Evolutionary conservation across 1,284 basidiomycete species (phyloP), one percentile per base, ranked within the genome.

Genomic region (Stereum hirsutum): DNA sequence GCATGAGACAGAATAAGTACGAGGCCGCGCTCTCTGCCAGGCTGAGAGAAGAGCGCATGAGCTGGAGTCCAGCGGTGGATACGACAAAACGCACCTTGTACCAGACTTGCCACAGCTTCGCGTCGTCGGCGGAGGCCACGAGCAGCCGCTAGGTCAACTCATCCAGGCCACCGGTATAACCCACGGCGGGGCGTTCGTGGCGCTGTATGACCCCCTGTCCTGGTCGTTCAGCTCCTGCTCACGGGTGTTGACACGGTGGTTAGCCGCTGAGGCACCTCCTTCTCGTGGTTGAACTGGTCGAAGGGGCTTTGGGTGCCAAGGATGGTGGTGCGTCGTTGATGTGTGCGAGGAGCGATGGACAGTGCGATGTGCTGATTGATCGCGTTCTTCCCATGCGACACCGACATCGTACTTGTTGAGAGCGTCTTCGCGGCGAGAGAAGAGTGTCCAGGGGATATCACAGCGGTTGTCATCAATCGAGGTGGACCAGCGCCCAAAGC

Each of bases 111-210:
- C 93, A 99, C 52, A 99, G 66, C 57, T 81, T 94, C 5, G 94
- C 89, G 60, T 99, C 95, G 47, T 96, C 85, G 6, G 96, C 92
- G 11, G 87, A 89, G 28, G 95, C 95, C 94, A 99, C 97, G 34
- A 96, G 72, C 39, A 97, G 66, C n/a, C 92, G 78, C 57, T 97
- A 93, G 0, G 96, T 94, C 27, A 97, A 82, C 53, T 91, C 87
- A 57, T 93, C 95, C 78, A 89, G 85, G 60, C 93, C 90, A 23
- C 89, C 89, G 23, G 86, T 84, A 58, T 90, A 94, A 40, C 79
- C 78, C 39, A 77, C 75, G 14, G 78, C 74, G 23, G 77, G 72
- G 42, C 76, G 71, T 44, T 73, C 74, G 64, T 96, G 90, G 41
- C 92, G 81, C 57, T 89, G 81, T 51, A 81, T 85, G 53, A 95